phyloP scores from a whole-genome alignment of 768 basidiomycete species.

The Tephrocybe sp. region DNA sequence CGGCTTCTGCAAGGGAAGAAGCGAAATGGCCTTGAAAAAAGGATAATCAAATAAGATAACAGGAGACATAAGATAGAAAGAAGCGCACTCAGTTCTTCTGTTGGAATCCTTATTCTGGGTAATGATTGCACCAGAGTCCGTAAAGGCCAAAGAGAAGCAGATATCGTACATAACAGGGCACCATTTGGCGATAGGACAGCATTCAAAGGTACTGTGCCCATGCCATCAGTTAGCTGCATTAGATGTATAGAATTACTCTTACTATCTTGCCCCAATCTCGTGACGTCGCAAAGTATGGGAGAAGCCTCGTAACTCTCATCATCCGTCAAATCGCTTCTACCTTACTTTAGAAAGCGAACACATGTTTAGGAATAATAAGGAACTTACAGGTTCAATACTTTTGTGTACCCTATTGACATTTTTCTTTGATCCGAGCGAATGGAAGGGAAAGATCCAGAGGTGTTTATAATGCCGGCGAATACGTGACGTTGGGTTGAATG shows the following conservation, averaged over 20 bases:
- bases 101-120: constrained; percentile 31
- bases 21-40: constrained; percentile 24
- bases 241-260: constrained; percentile 20
- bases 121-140: constrained; percentile 44
- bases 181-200: constrained; percentile 60
- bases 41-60: constrained; percentile 3
- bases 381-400: constrained; percentile 58
- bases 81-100: constrained; percentile 15
- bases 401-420: constrained; percentile 45
- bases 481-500: constrained; percentile 33
- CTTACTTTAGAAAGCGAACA: constrained; percentile 2
- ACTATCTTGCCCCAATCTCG: constrained; percentile 52
- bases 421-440: constrained; percentile 33
- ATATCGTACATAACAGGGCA: constrained; percentile 52
- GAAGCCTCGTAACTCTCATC: constrained; percentile 51
- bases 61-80: not conserved
- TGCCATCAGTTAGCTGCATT: not conserved
- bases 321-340: constrained; percentile 54
- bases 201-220: constrained; percentile 53
- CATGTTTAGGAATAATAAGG: constrained; percentile 5
- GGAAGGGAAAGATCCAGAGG: constrained; percentile 40
- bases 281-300: constrained; percentile 42
- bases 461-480: constrained; percentile 49
- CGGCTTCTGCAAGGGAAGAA: constrained; percentile 36
- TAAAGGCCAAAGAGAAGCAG: constrained; percentile 40